phyloP scores from a whole-genome alignment of 306 rosid genomes.

The Dryas drummondii region DNA sequence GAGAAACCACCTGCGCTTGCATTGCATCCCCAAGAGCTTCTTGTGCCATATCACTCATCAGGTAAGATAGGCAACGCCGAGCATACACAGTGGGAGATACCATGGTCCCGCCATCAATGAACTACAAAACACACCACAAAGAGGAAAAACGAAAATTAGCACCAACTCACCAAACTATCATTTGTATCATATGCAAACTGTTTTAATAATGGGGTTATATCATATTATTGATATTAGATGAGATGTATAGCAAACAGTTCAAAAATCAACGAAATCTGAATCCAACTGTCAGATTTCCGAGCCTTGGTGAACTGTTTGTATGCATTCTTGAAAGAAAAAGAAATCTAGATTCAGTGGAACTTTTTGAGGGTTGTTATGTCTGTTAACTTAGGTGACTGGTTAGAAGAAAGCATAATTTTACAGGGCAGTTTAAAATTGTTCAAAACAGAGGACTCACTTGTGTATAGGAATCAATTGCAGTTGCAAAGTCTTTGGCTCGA shows the following conservation, averaged over 20 bases:
- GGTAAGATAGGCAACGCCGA: slow-evolving; percentile 76
- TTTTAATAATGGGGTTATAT: background rate
- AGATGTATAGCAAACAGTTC: background rate
- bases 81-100: slow-evolving; percentile 92
- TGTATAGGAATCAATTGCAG: slow-evolving; percentile 81
- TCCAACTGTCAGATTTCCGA: background rate
- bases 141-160: background rate
- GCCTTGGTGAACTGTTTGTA: background rate
- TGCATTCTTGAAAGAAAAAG: background rate
- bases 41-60: slow-evolving; percentile 75
- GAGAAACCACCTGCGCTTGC: slow-evolving; percentile 93
- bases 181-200: background rate
- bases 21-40: slow-evolving; percentile 91
- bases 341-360: background rate
- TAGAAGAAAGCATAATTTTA: background rate
- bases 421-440: background rate
- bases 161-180: background rate
- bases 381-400: background rate
- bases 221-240: background rate
- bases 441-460: slow-evolving; percentile 51
- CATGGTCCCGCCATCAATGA: slow-evolving; percentile 95
- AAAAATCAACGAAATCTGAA: background rate
- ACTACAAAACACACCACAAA: slow-evolving; percentile 41
- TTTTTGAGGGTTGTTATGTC: background rate
- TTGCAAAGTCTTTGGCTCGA: slow-evolving; percentile 68